These are phyloP conservation scores for Melaleuca quinquenervia DNA, from an alignment of 345 rosid species.

Conservation along the genomic window DNA sequence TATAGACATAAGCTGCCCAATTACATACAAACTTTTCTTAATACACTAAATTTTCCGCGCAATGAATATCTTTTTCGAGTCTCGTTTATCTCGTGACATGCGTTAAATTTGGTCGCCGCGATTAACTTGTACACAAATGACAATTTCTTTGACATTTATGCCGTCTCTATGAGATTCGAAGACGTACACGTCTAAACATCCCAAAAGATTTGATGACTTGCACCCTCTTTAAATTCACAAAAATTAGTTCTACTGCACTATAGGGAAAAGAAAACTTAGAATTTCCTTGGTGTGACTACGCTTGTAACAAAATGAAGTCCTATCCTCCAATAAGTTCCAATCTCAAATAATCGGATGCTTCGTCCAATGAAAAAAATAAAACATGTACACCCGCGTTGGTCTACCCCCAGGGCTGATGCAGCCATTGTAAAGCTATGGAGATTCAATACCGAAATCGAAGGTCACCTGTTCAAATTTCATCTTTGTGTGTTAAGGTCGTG, in stretches of 20 bases:
- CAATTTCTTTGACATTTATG: neutral
- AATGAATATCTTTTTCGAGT: neutral
- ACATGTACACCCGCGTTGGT: neutral
- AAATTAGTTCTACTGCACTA: neutral
- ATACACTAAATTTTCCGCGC: neutral
- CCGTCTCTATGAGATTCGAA: neutral
- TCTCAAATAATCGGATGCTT: neutral
- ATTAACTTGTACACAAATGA: neutral
- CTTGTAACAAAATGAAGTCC: neutral
- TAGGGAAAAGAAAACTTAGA: neutral
- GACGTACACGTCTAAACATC: neutral
- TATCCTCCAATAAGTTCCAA: neutral
- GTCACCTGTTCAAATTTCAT: neutral
- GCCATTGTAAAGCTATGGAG: neutral
- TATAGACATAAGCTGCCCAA: neutral
- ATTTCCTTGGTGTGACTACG: neutral
- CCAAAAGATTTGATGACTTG: neutral
- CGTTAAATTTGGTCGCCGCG: neutral
- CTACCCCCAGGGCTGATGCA: neutral
- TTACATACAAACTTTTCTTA: neutral
- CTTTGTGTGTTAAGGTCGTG: fast-evolving
- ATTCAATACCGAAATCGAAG: neutral
- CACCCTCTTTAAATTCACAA: neutral
- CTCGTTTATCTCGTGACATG: neutral
- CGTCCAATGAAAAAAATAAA: neutral